Conservation (phyloP, 140 eudicot genomes). For the Senecio squalidus region DNA sequence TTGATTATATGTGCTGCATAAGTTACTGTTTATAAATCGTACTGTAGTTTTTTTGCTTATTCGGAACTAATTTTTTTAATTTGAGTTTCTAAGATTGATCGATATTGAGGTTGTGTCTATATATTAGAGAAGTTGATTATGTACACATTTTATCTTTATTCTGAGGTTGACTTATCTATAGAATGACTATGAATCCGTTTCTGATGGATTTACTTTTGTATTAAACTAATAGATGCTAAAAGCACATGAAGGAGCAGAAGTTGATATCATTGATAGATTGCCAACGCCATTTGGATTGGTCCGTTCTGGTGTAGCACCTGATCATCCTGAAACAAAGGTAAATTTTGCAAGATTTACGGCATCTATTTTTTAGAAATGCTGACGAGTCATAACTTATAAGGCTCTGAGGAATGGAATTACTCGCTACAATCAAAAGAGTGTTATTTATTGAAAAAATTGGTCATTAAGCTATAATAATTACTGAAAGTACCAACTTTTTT, state of each 20-base stretch:
- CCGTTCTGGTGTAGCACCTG: slow-evolving; percentile 97
- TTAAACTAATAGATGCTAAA: slow-evolving; percentile 59
- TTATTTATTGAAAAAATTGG: too few species aligned
- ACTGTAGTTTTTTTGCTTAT: too few species aligned
- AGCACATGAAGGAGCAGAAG: slow-evolving; percentile 67
- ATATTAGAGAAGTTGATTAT: neutral
- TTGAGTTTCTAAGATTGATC: too few species aligned
- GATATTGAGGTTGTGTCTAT: neutral
- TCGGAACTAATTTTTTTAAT: too few species aligned
- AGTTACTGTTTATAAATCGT: too few species aligned
- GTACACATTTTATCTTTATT: neutral
- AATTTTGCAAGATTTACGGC: slow-evolving; percentile 1
- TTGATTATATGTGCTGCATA: neutral
- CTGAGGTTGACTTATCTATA: neutral
- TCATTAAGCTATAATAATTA: too few species aligned
- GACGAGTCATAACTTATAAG: too few species aligned
- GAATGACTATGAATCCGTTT: neutral
- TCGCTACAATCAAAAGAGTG: too few species aligned
- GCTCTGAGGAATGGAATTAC: too few species aligned
- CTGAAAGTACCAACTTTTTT: too few species aligned
- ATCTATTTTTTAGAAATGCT: too few species aligned
- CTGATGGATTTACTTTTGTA: slow-evolving; percentile 9
- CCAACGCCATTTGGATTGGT: slow-evolving; percentile 93
- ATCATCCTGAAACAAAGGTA: slow-evolving; percentile 98
- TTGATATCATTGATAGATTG: slow-evolving; percentile 80